phyloP scores from a whole-genome alignment of 2,329 filamentous ascomycete species.

The Grosmannia clavigera region DNA sequence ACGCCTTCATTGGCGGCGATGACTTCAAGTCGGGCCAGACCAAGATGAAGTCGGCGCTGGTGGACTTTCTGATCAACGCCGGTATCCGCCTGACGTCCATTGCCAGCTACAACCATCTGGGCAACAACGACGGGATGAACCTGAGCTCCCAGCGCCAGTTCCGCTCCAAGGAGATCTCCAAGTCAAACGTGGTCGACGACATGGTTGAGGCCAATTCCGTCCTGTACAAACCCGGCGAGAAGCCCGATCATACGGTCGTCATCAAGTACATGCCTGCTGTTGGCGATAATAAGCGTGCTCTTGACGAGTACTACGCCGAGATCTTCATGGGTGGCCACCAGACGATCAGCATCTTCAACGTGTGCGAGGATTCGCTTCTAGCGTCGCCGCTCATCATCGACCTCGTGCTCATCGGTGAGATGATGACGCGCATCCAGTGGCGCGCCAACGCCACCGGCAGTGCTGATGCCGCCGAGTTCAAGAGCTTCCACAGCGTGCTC shows the following conservation, averaged over 20 bases:
- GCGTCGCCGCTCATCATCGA: conserved; percentile 97
- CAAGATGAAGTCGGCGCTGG: conserved; percentile 99
- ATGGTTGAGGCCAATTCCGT: conserved; percentile 95
- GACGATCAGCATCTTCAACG: conserved; percentile 96
- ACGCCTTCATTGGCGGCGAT: conserved; percentile 88
- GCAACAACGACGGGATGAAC: conserved; percentile 99
- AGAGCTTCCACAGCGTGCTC: conserved; percentile 92
- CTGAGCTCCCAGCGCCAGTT: conserved; percentile 95
- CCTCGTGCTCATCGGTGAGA: conserved; percentile 80
- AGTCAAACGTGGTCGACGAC: conserved; percentile 98
- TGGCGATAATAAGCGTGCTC: conserved; percentile 95
- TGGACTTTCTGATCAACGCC: conserved; percentile 96
- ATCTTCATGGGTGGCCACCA: conserved; percentile 99
- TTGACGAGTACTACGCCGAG: conserved; percentile 98
- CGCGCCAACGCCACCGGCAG: conserved; percentile 45
- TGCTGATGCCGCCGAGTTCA: conserved; percentile 51
- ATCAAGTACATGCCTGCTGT: conserved; percentile 99
- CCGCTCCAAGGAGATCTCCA: conserved; percentile 98
- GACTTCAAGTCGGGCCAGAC: conserved; percentile 99
- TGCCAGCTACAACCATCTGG: conserved; percentile 97
- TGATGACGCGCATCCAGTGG: conserved; percentile 98
- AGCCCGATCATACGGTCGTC: conserved; percentile 95
- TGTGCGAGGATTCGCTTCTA: conserved; percentile 95
- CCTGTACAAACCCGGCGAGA: conserved; percentile 82
- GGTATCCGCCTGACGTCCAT: conserved; percentile 98